A percentile compares a stretch with the other conserved stretches of the same genome.
Conservation (phyloP, 1,284 basidiomycete genomes). For the Bjerkandera adusta region DNA sequence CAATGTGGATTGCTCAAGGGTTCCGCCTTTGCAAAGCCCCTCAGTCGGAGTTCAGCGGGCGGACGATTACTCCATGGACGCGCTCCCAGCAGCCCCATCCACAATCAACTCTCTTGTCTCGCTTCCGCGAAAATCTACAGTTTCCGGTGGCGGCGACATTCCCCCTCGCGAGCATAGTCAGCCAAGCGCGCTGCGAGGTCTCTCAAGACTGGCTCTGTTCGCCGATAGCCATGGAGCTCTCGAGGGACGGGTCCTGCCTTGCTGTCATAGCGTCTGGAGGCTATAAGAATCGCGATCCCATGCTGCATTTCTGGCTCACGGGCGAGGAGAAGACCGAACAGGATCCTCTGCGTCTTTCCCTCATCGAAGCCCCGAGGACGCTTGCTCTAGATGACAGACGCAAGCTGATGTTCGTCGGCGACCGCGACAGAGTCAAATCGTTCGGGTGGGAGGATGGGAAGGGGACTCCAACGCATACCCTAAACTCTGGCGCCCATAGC, state of each 20-base stretch:
- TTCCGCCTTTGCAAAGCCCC: neutral
- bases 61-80: slow-evolving; percentile 15
- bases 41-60: neutral
- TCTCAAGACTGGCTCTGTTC: slow-evolving; percentile 17
- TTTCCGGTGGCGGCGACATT: slow-evolving; percentile 19
- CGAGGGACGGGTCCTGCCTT: slow-evolving; percentile 28
- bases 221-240: slow-evolving; percentile 26
- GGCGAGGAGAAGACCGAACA: slow-evolving; percentile 15
- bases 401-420: slow-evolving; percentile 26
- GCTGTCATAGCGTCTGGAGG: slow-evolving; percentile 30
- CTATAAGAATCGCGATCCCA: slow-evolving; percentile 36
- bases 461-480: slow-evolving; percentile 28
- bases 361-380: slow-evolving; percentile 19
- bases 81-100: slow-evolving; percentile 26
- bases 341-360: slow-evolving; percentile 14
- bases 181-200: slow-evolving; percentile 38
- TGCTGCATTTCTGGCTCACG: slow-evolving; percentile 29
- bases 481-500: slow-evolving; percentile 21
- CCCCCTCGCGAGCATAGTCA: slow-evolving; percentile 29
- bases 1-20: neutral
- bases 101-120: slow-evolving; percentile 30
- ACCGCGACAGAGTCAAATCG: slow-evolving; percentile 27
- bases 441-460: slow-evolving; percentile 10
- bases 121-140: slow-evolving; percentile 28
- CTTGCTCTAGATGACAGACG: slow-evolving; percentile 22